Base-by-base conservation (phyloP, 169 alveolate genomes). In the Plasmodium yoelii region DNA sequence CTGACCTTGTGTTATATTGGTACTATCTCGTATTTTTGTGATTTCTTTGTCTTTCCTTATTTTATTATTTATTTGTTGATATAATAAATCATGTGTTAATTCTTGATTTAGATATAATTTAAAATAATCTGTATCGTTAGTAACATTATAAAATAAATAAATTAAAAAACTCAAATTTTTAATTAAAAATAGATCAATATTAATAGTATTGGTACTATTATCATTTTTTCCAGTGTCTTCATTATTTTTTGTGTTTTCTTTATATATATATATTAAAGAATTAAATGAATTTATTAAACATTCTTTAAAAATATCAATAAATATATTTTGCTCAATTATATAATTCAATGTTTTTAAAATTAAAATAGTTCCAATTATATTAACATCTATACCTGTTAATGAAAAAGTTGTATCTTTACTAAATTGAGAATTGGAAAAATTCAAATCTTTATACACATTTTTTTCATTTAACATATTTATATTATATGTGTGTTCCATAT, bases 91-190 rank as follows among this genome's bases (percentile, higher is more conserved):
- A 26, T 86, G 61, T 26, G 87, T 86, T 51, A 71, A 28, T 18
- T 63, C 63, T 8, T 51, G 59, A 65, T 86, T 59, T 44, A 86
- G 49, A 28, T 86, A 65, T 9, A 60, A 59, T 34, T 53, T 61
- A 47, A 70, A 13, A 39, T 69, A 86, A 2, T 70, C 82, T 13
- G 51, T 26, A 60, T 86, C 87, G 8, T 86, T 86, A 7, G 91
- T 86, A 8, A 86, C 68, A 59, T 86, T 86, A 64, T 47, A 65
- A 86, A 86, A 82, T 63, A 86, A 49, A 59, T 59, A 86, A 46
- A 86, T 51, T 51, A 86, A 39, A 51, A 86, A 63, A 70, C 91
- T 86, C 53, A 86, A 86, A 70, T 86, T 86, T 70, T 86, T 86
- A 19, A 86, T 69, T 46, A 86, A 61, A 70, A 39, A 86, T n/a